Conservation (phyloP, 2,329 filamentous ascomycete species). For the Didymella glomerata region DNA sequence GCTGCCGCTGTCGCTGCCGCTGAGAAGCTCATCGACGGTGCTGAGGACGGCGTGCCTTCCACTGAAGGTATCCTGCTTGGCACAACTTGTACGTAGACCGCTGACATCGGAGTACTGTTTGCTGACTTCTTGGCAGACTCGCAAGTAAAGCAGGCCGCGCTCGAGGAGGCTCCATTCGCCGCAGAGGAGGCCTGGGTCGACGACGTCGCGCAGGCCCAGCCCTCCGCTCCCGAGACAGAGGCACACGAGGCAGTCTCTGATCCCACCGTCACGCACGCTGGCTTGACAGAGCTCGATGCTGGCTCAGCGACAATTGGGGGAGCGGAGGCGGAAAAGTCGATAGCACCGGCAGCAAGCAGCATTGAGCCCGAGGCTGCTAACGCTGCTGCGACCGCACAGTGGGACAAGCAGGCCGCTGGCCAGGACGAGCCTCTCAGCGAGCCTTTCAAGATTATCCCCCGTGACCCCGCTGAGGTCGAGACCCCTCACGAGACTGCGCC, state of each 20-base stretch:
- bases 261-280: conserved; percentile 72
- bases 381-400: conserved; percentile 69
- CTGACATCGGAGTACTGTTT: background rate
- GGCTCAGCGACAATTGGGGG: conserved; percentile 44
- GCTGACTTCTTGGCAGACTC: conserved; percentile 56
- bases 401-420: conserved; percentile 64
- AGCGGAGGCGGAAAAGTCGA: conserved; percentile 37
- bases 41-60: conserved; percentile 70
- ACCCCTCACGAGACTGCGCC: conserved; percentile 61
- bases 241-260: conserved; percentile 61
- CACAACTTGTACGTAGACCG: conserved; percentile 71
- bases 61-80: conserved; percentile 71
- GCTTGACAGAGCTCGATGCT: conserved; percentile 71
- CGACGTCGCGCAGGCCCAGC: conserved; percentile 56
- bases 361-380: conserved; percentile 56
- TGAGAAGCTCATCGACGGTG: conserved; percentile 78
- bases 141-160: conserved; percentile 64
- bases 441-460: conserved; percentile 78
- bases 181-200: conserved; percentile 61
- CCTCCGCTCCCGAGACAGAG: conserved; percentile 48
- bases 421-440: conserved; percentile 65
- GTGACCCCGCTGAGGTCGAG: conserved; percentile 78
- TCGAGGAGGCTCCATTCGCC: conserved; percentile 62
- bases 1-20: conserved; percentile 76
- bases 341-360: conserved; percentile 49